A percentile compares a stretch with the other conserved stretches of the same genome.
phyloP scores from a whole-genome alignment of 495 filamentous ascomycete genomes.

The Podospora pseudopauciseta region DNA sequence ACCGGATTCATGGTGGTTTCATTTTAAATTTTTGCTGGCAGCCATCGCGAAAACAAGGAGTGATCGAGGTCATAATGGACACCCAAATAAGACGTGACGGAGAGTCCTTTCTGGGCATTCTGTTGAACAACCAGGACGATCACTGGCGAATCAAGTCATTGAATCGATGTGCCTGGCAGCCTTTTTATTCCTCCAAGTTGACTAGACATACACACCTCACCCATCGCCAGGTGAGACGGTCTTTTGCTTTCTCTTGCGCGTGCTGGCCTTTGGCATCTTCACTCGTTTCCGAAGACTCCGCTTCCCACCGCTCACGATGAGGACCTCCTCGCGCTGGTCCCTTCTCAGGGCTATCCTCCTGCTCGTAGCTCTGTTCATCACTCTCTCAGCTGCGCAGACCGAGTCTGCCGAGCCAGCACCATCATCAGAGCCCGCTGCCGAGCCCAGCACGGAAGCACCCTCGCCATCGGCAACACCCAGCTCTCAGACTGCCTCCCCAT shows the following conservation, averaged over 20 bases:
- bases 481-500: conserved; percentile 6
- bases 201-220: background rate
- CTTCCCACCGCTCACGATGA: conserved; percentile 24
- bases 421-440: conserved; percentile 9
- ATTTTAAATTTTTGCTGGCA: background rate
- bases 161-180: background rate
- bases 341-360: conserved; percentile 24
- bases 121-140: background rate
- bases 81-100: background rate
- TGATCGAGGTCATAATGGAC: background rate
- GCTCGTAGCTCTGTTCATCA: conserved; percentile 15
- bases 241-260: background rate
- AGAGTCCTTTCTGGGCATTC: background rate
- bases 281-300: conserved; percentile 22
- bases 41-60: conserved; percentile 5
- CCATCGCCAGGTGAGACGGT: background rate
- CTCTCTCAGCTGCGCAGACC: conserved; percentile 24
- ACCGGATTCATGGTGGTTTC: background rate
- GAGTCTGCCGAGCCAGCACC: conserved; percentile 16
- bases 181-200: background rate
- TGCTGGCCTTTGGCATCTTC: conserved; percentile 10
- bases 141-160: background rate
- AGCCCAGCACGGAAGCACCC: conserved; percentile 16
- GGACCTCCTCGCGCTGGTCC: conserved; percentile 16
- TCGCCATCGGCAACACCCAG: conserved; percentile 4